These are phyloP conservation scores for Trichophyton rubrum DNA, from an alignment of 2,329 filamentous ascomycete species.

Conservation along the genomic window DNA sequence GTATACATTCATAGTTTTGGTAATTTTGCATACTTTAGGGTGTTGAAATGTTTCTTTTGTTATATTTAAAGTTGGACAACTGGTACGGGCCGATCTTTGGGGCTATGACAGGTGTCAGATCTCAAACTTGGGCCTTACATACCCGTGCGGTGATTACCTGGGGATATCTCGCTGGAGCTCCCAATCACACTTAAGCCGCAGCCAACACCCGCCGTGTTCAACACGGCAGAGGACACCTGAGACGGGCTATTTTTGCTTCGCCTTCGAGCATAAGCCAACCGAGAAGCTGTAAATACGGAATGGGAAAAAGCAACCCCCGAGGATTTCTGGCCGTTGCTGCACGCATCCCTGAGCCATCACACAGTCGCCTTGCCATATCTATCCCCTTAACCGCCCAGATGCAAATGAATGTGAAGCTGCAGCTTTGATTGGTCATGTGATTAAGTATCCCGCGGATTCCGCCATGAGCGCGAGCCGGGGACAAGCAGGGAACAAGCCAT, in stretches of 20 bases:
- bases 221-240: not conserved
- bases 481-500: not conserved
- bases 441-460: not conserved
- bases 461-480: not conserved
- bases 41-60: not conserved
- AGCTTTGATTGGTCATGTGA: conserved; percentile 2
- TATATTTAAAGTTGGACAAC: not conserved
- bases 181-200: not conserved
- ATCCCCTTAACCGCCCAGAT: not conserved
- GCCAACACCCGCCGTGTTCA: not conserved
- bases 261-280: not conserved
- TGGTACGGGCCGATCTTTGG: not conserved
- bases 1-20: not conserved
- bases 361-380: not conserved
- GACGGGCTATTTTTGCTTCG: not conserved
- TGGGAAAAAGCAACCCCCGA: not conserved
- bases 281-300: not conserved
- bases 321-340: not conserved
- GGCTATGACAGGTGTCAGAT: not conserved
- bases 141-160: no score
- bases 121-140: not conserved
- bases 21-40: not conserved
- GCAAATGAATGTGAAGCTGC: not conserved
- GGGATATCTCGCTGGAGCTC: not conserved
- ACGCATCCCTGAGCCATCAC: not conserved